Evolutionary conservation across 2,329 filamentous ascomycete genomes (phyloP), one percentile per base, ranked within the genome.

Genomic region (Sarocladiaceae sp.): DNA sequence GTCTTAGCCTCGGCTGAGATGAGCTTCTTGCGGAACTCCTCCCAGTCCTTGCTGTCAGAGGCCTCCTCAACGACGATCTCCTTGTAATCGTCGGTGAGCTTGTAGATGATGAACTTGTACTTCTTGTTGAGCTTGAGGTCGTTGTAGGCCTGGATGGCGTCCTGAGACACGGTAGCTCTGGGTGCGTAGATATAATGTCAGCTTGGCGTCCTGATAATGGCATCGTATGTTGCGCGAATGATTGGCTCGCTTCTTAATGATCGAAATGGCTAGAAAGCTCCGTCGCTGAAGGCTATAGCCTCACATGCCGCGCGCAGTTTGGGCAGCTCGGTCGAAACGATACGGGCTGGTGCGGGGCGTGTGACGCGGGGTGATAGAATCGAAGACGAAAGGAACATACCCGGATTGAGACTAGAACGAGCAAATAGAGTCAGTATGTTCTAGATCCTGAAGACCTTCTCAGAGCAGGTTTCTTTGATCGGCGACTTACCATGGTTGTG

Each of bases 51-150:
- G 56, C 82, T 73, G 50, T 69, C 69, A 47, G 81, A 85, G 45
- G 79, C 74, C 64, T 87, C 80, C 68, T 91, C 86, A 57, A 93
- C 80, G 48, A 85, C 82, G 63, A 93, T 88, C 69, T 88, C 68
- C 69, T 83, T 88, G 76, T 82, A 81, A 73, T 89, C 78, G 68
- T 90, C 85, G 53, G 82, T 83, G 63, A 93, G 80, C 77, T 89
- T 88, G 82, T 79, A 91, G 75, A 93, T 81, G 72, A 93, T 84
- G 77, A 79, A 94, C 72, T 88, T 90, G 73, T 80, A 75, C 73
- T 80, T 81, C 70, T 89, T 89, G 68, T 69, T 74, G 56, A 89
- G 81, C 80, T 91, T 91, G 54, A 91, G 78, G 56, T 90, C 83
- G 68, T 90, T 88, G 78, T 83, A 91, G 48, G 72, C 67, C 54